Conservation (phyloP, 2,329 filamentous ascomycete genomes). For the Elsinoe australis region DNA sequence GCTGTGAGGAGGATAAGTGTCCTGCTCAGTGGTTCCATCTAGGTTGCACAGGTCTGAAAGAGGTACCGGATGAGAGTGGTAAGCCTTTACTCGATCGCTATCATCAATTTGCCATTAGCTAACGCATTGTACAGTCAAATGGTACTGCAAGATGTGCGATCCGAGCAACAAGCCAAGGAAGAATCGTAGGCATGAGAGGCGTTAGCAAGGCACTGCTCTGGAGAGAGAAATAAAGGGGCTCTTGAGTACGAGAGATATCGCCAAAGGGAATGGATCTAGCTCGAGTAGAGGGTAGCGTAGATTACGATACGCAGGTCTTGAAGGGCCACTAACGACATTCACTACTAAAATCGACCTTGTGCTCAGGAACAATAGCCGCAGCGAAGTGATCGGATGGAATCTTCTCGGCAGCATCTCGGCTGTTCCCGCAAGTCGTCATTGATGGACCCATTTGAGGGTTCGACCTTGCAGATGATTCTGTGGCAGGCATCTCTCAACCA, state of each 20-base stretch:
- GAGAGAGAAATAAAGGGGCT: not conserved
- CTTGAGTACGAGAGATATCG: no score
- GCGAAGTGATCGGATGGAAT: not conserved
- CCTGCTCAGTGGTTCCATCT: constrained; percentile 62
- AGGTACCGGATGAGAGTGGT: constrained; percentile 49
- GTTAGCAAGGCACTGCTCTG: not conserved
- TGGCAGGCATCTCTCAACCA: not conserved
- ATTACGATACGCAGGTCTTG: no score
- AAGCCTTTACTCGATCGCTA: constrained; percentile 20
- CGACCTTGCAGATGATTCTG: constrained; percentile 9
- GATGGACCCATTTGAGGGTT: constrained; percentile 11
- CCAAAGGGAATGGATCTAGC: no score
- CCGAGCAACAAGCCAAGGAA: constrained; percentile 17
- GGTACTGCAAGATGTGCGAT: constrained; percentile 23
- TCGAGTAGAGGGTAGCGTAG: no score
- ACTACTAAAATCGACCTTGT: no score
- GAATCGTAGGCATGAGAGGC: constrained; percentile 10
- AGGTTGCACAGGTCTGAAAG: constrained; percentile 54
- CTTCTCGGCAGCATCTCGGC: constrained; percentile 13
- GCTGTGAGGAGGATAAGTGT: constrained; percentile 58
- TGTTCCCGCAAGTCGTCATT: constrained; percentile 13
- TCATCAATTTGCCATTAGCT: constrained; percentile 6
- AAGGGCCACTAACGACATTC: no score
- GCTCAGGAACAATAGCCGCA: not conserved
- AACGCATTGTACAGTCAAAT: constrained; percentile 21